These are phyloP conservation scores for Pharnaceum exiguum DNA, from an alignment of 148 eudicot species.

Conservation along the genomic window DNA sequence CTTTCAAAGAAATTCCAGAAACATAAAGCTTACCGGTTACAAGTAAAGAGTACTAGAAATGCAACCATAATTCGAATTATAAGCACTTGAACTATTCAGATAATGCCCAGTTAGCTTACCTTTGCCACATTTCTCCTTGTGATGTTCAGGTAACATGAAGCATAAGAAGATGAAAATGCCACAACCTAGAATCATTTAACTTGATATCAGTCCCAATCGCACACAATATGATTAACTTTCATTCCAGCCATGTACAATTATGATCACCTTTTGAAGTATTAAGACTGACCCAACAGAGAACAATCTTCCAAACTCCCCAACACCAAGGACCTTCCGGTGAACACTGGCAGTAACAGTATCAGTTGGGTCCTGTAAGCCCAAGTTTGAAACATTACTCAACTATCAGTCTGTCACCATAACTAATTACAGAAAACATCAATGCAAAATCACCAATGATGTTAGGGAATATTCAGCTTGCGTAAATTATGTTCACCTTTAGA, in stretches of 20 bases:
- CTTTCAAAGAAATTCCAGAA: no score
- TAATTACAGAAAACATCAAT: not conserved
- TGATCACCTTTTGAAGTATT: slow-evolving; percentile 55
- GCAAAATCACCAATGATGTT: no score
- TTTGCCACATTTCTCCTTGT: slow-evolving; percentile 57
- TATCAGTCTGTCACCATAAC: not conserved
- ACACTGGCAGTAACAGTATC: slow-evolving; percentile 65
- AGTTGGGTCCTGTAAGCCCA: slow-evolving; percentile 65
- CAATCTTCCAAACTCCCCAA: slow-evolving; percentile 44
- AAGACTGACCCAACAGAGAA: slow-evolving; percentile 63
- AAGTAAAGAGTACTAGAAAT: no score
- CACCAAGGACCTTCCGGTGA: slow-evolving; percentile 62
- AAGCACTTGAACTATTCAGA: no score
- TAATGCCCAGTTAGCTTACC: no score
- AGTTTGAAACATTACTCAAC: not conserved
- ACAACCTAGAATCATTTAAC: slow-evolving; percentile 50
- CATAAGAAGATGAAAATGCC: slow-evolving; percentile 48
- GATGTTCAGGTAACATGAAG: slow-evolving; percentile 61
- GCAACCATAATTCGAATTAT: no score
- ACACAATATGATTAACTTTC: not conserved
- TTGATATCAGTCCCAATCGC: slow-evolving; percentile 8
- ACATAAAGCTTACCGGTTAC: no score
- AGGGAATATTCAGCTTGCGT: not conserved
- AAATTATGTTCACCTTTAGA: slow-evolving; percentile 49
- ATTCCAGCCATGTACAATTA: not conserved